Evolutionary conservation across 208 protist species (phyloP), one percentile per base, ranked within the genome.

Genomic region (Zelonia costaricensis): DNA sequence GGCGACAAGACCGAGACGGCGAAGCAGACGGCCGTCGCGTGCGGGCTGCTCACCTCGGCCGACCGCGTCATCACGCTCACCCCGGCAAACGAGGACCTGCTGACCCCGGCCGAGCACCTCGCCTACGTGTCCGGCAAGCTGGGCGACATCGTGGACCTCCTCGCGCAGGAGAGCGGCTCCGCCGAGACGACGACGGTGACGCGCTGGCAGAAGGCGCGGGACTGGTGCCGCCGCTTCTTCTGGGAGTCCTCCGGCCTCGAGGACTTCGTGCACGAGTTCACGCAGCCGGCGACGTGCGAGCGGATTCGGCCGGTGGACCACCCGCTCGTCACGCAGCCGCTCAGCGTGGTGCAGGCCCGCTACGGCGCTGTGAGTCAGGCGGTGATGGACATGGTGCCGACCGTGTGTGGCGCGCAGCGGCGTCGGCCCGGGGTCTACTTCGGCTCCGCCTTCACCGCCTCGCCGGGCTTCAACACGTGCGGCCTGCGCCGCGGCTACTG

Each of bases 1-100:
- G 98, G 98, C 39, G 98, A 99, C 80, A 99, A 99, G 76, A 74
- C 85, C 46, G 89, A 98, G 77, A 99, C 98, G 42, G 97, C 98
- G 27, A 91, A 95, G 54, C 95, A 98, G 74, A 98, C 98, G 59
- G 96, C 86, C 28, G 67, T 87, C n/a, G 74, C 80, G 12, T 86
- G 80, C 42, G 80, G 80, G 12, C 68, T 91, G 31, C 66, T 88
- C 13, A 60, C 67, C 20, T 46, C 62, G 3, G 12, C 60, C 25
- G 84, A 91, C 48, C 65, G 45, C 33, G 44, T 86, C 27, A 45
- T 84, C 36, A 72, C 66, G 8, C 58, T 91, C 22, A 74, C 76
- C 9, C 74, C 84, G 12, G 57, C 76, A 0, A 65, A 62, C 39
- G 49, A 59, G 45, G 62, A 73, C 25, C 18, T 69, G 1, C 57